Base-by-base conservation (phyloP, 2,329 filamentous ascomycete species). In the Exophiala lecanii-corni region DNA sequence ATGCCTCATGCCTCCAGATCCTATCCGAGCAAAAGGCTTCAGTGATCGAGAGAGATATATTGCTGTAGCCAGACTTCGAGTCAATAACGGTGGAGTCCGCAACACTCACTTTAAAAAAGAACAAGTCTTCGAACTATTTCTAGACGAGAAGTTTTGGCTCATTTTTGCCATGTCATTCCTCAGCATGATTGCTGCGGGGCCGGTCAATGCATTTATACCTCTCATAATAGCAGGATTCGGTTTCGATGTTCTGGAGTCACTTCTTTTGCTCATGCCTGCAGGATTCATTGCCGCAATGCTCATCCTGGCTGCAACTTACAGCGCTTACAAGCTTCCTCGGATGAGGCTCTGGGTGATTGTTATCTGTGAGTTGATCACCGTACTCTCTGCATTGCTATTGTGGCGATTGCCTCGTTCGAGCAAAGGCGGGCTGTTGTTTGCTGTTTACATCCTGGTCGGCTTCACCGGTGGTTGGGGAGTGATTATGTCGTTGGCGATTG, bases 111-210 rank as follows among this genome's bases (percentile, higher is more conserved):
- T 84, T 61, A 84, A 84, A 59, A 47, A 53, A 17, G 59, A 60
- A 0, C 81, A 84, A 56, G 59, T 84, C 1, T 67, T 60, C 19
- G 81, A 85, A 56, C 72, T 73, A 0, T 13, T 78, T 0, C 51
- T 73, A 1, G 81, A 84, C 53, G 47, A 74, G 38, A 84, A 84
- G 56, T 64, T 81, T 20, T 84, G 77, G 70, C 68, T 84, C 1
- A 63, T 84, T 2, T 71, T 72, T 9, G 52, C 84, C 16, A 84
- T 83, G 71, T 84, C 84, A 79, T 78, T 75, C 1, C 75, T 79
- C 1, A 80, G 79, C 49, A 70, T 85, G 55, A 84, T 80, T 0
- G 75, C 85, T 45, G 86, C 85, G 55, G 82, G 82, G 9, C 82
- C 81, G 10, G 32, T 41, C 15, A 41, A 30, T 37, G 81, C 81